Base-by-base conservation (phyloP, 768 basidiomycete species). In the Podaxis mareebaensis region DNA sequence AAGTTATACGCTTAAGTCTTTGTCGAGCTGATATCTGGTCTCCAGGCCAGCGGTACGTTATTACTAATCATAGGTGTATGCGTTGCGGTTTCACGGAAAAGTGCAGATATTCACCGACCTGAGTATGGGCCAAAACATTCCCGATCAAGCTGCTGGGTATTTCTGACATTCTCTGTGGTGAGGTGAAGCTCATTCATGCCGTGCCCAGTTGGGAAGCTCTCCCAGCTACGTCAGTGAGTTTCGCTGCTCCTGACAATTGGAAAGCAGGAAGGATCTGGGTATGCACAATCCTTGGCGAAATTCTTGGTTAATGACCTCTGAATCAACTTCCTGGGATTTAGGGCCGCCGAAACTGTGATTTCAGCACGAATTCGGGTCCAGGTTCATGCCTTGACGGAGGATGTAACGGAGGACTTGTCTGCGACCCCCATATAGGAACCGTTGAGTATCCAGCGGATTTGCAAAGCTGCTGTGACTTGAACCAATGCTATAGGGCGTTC, bases 221-320 rank as follows among this genome's bases (percentile, higher is more conserved):
- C 12, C 67, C 81, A 0, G 76, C 64, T 22, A 75, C 76, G 22
- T 67, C 72, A 4, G 78, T 81, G 28, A 76, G 74, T 42, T 83
- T 86, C 72, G 65, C 67, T 24, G 85, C 90, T 53, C 87, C 87
- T 5, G 81, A 86, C 66, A 78, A 83, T 68, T 89, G 88, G 88
- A 83, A 76, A 55, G 75, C 87, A 0, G 88, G 85, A 26, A 79
- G 88, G 58, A 88, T 82, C 55, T 81, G 79, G 80, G 79, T 77
- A 63, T 4, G 72, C 74, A 57, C 79, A 76, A 78, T 64, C 77
- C 76, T 44, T 77, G 77, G 17, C 84, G 78, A 22, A 82, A 78
- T 64, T 81, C 84, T 12, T 89, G 88, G 64, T 53, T 83, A 13
- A 76, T 78, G n/a, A 46, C 15, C 8, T 20, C 12, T 20, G 7